Conservation (phyloP, 2,329 filamentous ascomycete species). For the Chaetomium sp. region DNA sequence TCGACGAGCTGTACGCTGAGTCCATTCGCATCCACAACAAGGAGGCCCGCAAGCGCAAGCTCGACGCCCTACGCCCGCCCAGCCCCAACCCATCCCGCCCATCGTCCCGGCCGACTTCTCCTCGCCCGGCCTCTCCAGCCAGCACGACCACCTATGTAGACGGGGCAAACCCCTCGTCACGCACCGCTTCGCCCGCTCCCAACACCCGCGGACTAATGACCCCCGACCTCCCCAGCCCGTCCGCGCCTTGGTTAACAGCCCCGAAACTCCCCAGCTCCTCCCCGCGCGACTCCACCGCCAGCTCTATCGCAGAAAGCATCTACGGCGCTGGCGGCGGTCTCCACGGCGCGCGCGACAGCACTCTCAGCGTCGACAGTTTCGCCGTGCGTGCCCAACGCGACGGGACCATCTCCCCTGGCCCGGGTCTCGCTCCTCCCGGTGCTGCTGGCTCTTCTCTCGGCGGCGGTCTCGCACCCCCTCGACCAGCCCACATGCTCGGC, state of each 20-base stretch:
- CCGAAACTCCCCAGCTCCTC: constrained; percentile 11
- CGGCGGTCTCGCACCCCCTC: constrained; percentile 19
- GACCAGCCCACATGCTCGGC: constrained; percentile 12
- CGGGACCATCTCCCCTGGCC: constrained; percentile 17
- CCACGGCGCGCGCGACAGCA: constrained; percentile 18
- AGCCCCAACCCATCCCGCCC: constrained; percentile 15
- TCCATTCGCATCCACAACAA: constrained; percentile 47
- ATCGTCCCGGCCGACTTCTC: constrained; percentile 13
- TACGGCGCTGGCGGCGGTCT: constrained; percentile 10
- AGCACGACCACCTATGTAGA: constrained; percentile 16
- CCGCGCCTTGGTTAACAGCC: constrained; percentile 17
- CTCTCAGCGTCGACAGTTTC: constrained; percentile 25
- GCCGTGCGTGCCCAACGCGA: constrained; percentile 22
- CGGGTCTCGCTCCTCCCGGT: too few species aligned
- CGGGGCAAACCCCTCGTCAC: too few species aligned
- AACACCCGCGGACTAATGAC: constrained; percentile 8
- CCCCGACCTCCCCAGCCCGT: constrained; percentile 18
- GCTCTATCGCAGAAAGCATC: constrained; percentile 17
- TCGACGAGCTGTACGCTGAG: constrained; percentile 55
- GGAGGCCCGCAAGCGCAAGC: constrained; percentile 26
- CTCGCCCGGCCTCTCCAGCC: constrained; percentile 9
- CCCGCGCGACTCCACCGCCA: constrained; percentile 19
- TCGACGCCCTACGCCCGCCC: constrained; percentile 16
- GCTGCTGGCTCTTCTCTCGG: constrained; percentile 7
- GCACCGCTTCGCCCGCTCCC: constrained; percentile 1